Evolutionary conservation across 176 grass and related monocot genomes (phyloP).

Genomic region (Phoenix dactylifera): DNA sequence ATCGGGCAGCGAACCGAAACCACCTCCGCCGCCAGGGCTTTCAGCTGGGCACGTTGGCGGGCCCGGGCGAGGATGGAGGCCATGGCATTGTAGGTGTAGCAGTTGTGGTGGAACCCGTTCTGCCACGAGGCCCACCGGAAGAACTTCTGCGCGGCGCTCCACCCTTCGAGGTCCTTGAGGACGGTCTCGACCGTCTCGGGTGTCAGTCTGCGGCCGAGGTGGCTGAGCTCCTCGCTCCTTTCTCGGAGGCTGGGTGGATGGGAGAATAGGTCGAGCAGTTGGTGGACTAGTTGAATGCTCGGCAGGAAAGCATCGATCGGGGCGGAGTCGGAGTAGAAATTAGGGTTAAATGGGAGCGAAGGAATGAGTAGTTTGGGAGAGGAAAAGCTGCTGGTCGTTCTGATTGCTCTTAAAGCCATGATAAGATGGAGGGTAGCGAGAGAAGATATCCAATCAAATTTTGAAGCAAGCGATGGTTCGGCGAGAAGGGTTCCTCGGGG

Average conservation of each 20-base stretch:
- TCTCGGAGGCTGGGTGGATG: constrained; percentile 35
- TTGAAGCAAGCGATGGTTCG: too few species aligned
- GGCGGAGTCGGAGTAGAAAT: background rate
- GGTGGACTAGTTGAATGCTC: constrained; percentile 26
- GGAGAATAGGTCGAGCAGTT: constrained; percentile 80
- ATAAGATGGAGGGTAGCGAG: background rate
- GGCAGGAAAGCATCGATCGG: background rate
- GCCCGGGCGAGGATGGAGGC: constrained; percentile 38
- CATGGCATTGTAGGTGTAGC: constrained; percentile 87
- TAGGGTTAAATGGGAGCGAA: too few species aligned
- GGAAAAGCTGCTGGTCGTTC: background rate
- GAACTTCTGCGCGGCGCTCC: constrained; percentile 67
- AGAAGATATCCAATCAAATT: background rate
- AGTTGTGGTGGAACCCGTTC: constrained; percentile 63
- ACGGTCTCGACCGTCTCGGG: constrained; percentile 29
- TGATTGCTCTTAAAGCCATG: background rate
- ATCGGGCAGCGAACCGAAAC: constrained; percentile 39
- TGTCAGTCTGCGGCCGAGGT: constrained; percentile 31
- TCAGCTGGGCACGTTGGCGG: constrained; percentile 30
- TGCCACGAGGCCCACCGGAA: constrained; percentile 53
- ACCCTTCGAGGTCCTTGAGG: constrained; percentile 38
- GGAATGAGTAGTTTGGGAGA: background rate
- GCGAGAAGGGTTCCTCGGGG: too few species aligned
- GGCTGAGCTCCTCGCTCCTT: constrained; percentile 22
- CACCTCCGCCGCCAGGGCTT: constrained; percentile 31